phyloP scores from a whole-genome alignment of 2,329 filamentous ascomycete species.

The Didymella arachidicola region DNA sequence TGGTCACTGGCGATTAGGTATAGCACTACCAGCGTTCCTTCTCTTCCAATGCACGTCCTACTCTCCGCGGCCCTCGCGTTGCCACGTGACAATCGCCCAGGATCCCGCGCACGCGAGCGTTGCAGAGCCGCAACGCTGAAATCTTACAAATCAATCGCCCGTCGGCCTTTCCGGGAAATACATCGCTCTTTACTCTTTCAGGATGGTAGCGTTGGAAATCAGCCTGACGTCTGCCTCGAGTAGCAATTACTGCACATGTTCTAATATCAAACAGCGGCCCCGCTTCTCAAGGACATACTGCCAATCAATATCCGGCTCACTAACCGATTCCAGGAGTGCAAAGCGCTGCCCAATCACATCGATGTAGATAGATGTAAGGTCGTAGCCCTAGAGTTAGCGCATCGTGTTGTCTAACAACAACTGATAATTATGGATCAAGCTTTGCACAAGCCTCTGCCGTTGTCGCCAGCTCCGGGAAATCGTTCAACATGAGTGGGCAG shows the following conservation, averaged over 20 bases:
- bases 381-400: not conserved
- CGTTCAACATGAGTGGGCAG: not conserved
- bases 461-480: constrained; percentile 1
- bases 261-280: not conserved
- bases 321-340: constrained; percentile 2
- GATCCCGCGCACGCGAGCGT: not conserved
- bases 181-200: not conserved
- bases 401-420: constrained; percentile 5
- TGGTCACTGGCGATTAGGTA: constrained; percentile 47
- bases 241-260: not conserved
- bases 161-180: not conserved
- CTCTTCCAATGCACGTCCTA: not conserved
- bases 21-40: not conserved
- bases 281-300: not conserved
- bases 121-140: not conserved
- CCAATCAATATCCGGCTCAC: not conserved
- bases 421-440: constrained; percentile 1
- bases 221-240: not conserved
- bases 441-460: constrained; percentile 8
- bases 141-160: not conserved
- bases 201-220: not conserved
- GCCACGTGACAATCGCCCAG: not conserved
- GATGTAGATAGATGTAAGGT: not conserved
- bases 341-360: not conserved
- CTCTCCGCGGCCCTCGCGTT: constrained; percentile 1